A percentile compares a stretch with the other conserved stretches of the same genome.
Evolutionary conservation across 371 early-diverging fungal genomes (phyloP).

Genomic region (Chytridium lagenaria): DNA sequence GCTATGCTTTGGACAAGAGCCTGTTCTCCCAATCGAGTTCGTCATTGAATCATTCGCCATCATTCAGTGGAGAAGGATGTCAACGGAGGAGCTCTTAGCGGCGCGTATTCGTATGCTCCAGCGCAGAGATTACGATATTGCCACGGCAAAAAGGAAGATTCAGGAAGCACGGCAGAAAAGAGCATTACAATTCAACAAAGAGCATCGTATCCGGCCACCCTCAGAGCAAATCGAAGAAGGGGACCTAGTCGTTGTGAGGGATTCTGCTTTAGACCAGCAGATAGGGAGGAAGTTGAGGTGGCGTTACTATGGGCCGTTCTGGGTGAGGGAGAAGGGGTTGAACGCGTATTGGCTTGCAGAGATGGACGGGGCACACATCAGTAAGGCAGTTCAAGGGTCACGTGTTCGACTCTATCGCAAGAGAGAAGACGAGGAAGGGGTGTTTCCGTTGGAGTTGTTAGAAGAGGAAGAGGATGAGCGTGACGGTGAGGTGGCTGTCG

Average conservation of each 20-base stretch:
- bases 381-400: too few relatives aligned
- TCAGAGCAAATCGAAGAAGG: neutral
- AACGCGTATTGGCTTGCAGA: too few relatives aligned
- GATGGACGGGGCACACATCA: too few relatives aligned
- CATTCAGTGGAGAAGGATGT: conserved; percentile 18
- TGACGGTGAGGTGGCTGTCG: too few relatives aligned
- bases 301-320: conserved; percentile 14
- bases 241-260: conserved; percentile 20
- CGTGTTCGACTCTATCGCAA: too few relatives aligned
- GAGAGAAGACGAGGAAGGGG: too few relatives aligned
- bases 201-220: neutral
- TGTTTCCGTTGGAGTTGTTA: too few relatives aligned
- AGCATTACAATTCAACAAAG: conserved; percentile 5
- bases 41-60: conserved; percentile 14
- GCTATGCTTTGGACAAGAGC: conserved; percentile 15
- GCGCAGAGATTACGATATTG: neutral
- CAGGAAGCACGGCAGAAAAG: neutral
- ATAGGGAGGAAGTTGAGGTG: conserved; percentile 20
- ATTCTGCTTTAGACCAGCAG: conserved; percentile 16
- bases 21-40: conserved; percentile 16
- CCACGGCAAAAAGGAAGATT: neutral
- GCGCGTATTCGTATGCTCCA: conserved; percentile 24
- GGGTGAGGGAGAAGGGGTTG: neutral
- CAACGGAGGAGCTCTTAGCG: conserved; percentile 12
- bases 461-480: too few relatives aligned